Percentiles rank a stretch among this genome's conserved stretches.
Evolutionary conservation across 345 rosid species (phyloP).

Genomic region (Anacardium occidentale): DNA sequence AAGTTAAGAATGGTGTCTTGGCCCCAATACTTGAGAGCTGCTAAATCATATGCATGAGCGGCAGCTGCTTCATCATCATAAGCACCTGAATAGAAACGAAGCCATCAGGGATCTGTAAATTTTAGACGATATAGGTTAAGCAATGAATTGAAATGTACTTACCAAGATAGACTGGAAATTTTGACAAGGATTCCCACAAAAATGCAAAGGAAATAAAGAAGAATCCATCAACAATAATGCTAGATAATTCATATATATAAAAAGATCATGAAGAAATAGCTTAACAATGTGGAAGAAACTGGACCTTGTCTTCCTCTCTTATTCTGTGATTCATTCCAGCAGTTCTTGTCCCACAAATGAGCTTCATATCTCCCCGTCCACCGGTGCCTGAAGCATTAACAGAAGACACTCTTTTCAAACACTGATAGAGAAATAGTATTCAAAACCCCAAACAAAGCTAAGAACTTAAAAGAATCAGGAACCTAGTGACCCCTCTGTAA

Average conservation of each 20-base stretch:
- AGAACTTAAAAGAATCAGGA: background rate
- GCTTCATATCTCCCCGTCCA: conserved; percentile 68
- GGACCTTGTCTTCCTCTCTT: conserved; percentile 68
- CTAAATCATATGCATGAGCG: conserved; percentile 95
- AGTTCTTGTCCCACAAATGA: conserved; percentile 64
- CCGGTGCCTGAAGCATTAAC: conserved; percentile 40
- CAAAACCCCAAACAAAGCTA: background rate
- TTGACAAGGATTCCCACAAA: conserved; percentile 23
- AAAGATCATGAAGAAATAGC: background rate
- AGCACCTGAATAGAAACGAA: conserved; percentile 48
- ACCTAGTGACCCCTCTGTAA: conserved; percentile 91
- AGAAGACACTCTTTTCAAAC: too few relatives aligned
- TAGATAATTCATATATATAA: background rate
- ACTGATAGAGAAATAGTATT: too few relatives aligned
- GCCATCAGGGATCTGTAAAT: background rate
- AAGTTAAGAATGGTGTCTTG: conserved; percentile 83
- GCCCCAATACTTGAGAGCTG: conserved; percentile 97
- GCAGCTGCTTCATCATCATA: conserved; percentile 91
- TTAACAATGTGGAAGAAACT: background rate
- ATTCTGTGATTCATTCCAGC: conserved; percentile 62
- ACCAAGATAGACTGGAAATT: conserved; percentile 58
- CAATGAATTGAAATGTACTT: background rate
- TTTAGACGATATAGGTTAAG: too few relatives aligned
- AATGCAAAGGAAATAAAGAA: background rate
- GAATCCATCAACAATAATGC: background rate